Base-by-base conservation (phyloP, 2,329 filamentous ascomycete species). In the Massarina eburnea region DNA sequence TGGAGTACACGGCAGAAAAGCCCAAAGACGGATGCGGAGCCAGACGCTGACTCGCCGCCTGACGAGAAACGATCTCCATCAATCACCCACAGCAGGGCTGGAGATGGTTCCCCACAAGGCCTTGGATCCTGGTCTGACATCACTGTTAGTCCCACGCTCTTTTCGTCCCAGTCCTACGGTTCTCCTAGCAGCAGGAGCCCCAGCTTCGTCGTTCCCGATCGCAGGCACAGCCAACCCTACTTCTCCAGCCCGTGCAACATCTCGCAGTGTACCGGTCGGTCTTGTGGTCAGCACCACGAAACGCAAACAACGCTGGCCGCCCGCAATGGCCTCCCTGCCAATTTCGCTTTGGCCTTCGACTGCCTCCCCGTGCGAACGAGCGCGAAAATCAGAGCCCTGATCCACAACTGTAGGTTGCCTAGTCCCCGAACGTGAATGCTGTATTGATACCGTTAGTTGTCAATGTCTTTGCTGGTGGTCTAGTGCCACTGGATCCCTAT, bases 1-100 rank as follows among this genome's bases (percentile, higher is more conserved):
- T 69, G 66, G 66, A 65, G 61, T 41, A 66, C 63, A 27, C 56
- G 54, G 52, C 61, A 60, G 40, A 61, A 58, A 54, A 58, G 44
- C 38, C 38, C 53, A 4, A 57, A 51, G 36, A 51, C 47, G 15
- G 49, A 54, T 9, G 2, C 36, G 15, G 43, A 36, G 5, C 22
- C 19, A 33, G 38, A 46, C 32, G 43, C 37, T 17, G 33, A 19
- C 12, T 48, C 46, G 12, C 46, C 46, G 2, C 22, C 36, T 14
- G 41, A 37, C 9, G 21, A 32, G 9, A 37, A 44, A 33, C 27
- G 24, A 15, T 32, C 30, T 3, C 17, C 35, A 10, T 27, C 32
- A 41, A 17, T 6, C 9, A 42, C 40, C 37, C 37, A 20, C 35
- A 41, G 3, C 37, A 43, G 18, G 35, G 20, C 35, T 41, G 43